Conservation (phyloP, 441 rosid genomes). For the Gossypium schwendimanii region DNA sequence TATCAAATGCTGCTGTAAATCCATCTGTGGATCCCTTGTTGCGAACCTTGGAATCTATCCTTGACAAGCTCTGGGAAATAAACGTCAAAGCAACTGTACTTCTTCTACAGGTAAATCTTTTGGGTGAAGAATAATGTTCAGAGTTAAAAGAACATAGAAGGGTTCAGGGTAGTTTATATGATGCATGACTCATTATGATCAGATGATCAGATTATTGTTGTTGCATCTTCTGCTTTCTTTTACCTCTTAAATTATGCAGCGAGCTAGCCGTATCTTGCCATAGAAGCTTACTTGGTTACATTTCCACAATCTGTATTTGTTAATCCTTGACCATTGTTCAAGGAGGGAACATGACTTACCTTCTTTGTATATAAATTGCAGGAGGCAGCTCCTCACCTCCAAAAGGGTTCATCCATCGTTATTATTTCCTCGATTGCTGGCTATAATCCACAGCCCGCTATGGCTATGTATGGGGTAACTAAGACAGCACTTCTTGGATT, state of each 20-base stretch:
- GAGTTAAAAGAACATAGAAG: slow-evolving; percentile 1
- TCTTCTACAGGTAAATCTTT: slow-evolving; percentile 37
- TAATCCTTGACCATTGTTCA: not conserved
- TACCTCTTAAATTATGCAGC: not conserved
- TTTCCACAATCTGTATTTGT: not conserved
- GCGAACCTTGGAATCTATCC: slow-evolving; percentile 41
- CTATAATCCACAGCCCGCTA: slow-evolving; percentile 46
- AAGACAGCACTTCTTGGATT: slow-evolving; percentile 91
- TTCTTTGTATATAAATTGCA: slow-evolving; percentile 16
- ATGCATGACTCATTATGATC: not conserved
- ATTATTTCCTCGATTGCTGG: slow-evolving; percentile 70
- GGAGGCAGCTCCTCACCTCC: slow-evolving; percentile 75
- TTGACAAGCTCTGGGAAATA: slow-evolving; percentile 67
- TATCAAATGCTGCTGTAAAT: slow-evolving; percentile 62
- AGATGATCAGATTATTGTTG: not conserved
- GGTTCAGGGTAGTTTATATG: slow-evolving; percentile 23
- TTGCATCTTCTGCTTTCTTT: not conserved
- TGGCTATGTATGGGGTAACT: slow-evolving; percentile 91
- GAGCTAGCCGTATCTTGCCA: not conserved
- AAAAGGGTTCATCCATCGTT: slow-evolving; percentile 70
- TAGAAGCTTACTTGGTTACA: not conserved
- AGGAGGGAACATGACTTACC: not conserved
- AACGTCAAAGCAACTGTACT: slow-evolving; percentile 62
- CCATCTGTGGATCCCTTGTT: slow-evolving; percentile 41
- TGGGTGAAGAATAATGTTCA: not conserved